Conservation (phyloP, 2,329 filamentous ascomycete species). For the Fusarium brevicatenulatum region DNA sequence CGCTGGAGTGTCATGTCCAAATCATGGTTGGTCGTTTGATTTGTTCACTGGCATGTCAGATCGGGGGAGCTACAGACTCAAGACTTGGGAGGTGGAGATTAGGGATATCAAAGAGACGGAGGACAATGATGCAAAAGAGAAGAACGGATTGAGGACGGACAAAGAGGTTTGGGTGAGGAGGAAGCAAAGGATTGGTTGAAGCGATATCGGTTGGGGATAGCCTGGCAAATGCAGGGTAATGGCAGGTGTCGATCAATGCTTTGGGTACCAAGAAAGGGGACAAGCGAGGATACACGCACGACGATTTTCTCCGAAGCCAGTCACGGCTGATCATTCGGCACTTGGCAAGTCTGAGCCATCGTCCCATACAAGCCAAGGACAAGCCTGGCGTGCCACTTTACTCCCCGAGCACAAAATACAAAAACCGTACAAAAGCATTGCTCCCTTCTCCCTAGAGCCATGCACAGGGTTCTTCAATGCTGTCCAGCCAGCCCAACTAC, state of each 20-base stretch:
- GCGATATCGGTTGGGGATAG: too few species aligned
- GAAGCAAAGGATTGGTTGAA: slow-evolving; percentile 52
- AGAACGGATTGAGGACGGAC: neutral
- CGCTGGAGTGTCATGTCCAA: slow-evolving; percentile 72
- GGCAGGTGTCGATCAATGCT: too few species aligned
- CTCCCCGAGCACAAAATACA: neutral
- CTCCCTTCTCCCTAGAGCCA: too few species aligned
- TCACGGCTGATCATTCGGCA: neutral
- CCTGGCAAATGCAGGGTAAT: too few species aligned
- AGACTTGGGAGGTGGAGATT: slow-evolving; percentile 71
- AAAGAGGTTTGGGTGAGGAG: slow-evolving; percentile 57
- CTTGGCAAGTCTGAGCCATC: neutral
- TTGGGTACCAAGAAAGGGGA: too few species aligned
- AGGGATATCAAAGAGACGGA: slow-evolving; percentile 44
- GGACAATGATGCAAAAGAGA: neutral
- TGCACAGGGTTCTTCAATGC: neutral
- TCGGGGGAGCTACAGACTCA: slow-evolving; percentile 69
- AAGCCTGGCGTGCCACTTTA: neutral
- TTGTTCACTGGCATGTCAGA: slow-evolving; percentile 70
- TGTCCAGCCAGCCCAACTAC: accelerated
- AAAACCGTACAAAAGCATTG: neutral
- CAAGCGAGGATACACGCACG: too few species aligned
- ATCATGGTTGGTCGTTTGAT: slow-evolving; percentile 78
- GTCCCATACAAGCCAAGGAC: neutral
- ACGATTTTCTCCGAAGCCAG: too few species aligned